Evolutionary conservation across 148 eudicot species (phyloP), one percentile per base, ranked within the genome.

Genomic region (Rhododendron simsii): DNA sequence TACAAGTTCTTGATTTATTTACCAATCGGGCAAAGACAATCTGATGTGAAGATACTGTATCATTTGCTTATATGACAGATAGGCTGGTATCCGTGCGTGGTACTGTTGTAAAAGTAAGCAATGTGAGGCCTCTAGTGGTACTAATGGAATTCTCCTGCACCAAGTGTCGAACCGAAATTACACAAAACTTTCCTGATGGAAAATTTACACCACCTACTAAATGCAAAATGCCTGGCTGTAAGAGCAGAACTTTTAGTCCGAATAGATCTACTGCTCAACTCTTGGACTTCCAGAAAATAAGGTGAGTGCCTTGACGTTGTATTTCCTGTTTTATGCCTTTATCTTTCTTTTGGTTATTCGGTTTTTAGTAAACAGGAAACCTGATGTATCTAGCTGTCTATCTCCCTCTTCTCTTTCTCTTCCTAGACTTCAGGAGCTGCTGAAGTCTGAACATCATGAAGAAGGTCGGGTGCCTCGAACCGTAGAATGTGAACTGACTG

Each of bases 391-490:
- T 59, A 2, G 81, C n/a, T 86, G 16, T 67, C 18, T 82, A 20
- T 84, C 5, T 67, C 14, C 7, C 23, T 28, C 41, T 85, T 30
- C 1, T 71, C 41, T 87, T 51, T 83, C 61, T 83, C 81, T 84
- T 81, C 59, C 18, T 85, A 97, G 99, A 86, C 59, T 97, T 89
- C 99, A 97, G 91, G 99, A 97, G 91, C 94, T 95, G 90, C 92
- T 93, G 83, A 95, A 92, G 82, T 92, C 95, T 83, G 99, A 95
- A 90, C 95, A 95, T 92, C 99, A 94, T 86, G 99, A 97, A 93
- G 98, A 97, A 89, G 99, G 99, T 71, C 91, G 99, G 86, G 99
- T 95, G 82, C 99, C 99, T 88, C 93, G 99, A 65, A 97, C 98
- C 67, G 96, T 97, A 35, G 99, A 97, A 90, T 95, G 98, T 87